Conservation (phyloP, 805 yeast genomes). For the Scheffersomyces ergatensis region DNA sequence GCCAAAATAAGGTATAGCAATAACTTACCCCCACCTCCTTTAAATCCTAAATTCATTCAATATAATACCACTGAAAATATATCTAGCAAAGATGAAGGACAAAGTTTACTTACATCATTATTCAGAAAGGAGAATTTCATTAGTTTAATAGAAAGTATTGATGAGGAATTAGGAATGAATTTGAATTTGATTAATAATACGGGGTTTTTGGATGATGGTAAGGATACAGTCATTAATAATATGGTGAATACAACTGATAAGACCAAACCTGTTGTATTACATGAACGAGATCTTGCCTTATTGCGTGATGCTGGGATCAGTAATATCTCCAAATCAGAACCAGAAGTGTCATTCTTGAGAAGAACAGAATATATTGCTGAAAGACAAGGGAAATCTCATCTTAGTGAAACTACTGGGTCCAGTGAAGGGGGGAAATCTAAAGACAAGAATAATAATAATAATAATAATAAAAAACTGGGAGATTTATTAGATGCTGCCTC, state of each 20-base stretch:
- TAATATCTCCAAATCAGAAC: conserved; percentile 38
- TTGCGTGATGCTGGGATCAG: conserved; percentile 75
- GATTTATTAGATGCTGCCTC: conserved; percentile 53
- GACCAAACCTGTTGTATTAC: conserved; percentile 46
- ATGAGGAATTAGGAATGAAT: conserved; percentile 71
- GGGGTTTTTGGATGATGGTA: conserved; percentile 63
- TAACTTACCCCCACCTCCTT: conserved; percentile 87
- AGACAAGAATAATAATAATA: no score
- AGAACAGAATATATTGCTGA: conserved; percentile 91
- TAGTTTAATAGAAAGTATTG: conserved; percentile 53
- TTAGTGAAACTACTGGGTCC: background rate
- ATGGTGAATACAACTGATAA: conserved; percentile 18
- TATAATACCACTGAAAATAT: conserved; percentile 39
- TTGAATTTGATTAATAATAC: conserved; percentile 68
- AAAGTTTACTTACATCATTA: conserved; percentile 61
- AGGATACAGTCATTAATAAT: conserved; percentile 31
- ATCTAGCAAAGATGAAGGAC: conserved; percentile 37
- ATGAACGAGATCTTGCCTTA: conserved; percentile 73
- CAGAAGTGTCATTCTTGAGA: conserved; percentile 77
- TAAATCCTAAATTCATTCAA: conserved; percentile 81
- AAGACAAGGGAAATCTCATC: conserved; percentile 32
- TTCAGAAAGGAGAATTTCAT: conserved; percentile 74
- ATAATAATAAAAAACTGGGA: conserved; percentile 19
- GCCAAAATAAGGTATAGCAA: conserved; percentile 83
- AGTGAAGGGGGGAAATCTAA: conserved; percentile 12